These are phyloP conservation scores for Diatrype stigma DNA, from an alignment of 2,329 filamentous ascomycete species.

Conservation along the genomic window DNA sequence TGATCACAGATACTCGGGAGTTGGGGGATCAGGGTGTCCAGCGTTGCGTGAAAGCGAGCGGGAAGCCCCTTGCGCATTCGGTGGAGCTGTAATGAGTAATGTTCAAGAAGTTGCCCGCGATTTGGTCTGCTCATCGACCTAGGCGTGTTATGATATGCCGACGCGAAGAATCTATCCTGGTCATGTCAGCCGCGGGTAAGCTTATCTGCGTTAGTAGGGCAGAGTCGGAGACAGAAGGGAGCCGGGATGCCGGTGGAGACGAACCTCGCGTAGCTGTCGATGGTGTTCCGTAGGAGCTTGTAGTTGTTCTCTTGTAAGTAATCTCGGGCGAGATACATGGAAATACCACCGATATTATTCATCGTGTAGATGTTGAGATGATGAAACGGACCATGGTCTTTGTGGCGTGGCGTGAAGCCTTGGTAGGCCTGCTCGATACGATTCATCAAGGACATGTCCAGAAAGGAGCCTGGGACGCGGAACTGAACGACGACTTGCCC, in stretches of 20 bases:
- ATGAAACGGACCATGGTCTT: slow-evolving; percentile 2
- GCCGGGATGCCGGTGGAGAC: not conserved
- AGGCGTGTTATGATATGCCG: slow-evolving; percentile 11
- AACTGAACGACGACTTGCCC: slow-evolving; percentile 9
- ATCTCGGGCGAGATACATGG: slow-evolving; percentile 9
- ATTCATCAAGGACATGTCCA: slow-evolving; percentile 6
- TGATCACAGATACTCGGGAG: slow-evolving; percentile 9
- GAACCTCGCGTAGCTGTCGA: slow-evolving; percentile 8
- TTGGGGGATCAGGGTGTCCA: slow-evolving; percentile 6
- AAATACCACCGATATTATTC: slow-evolving; percentile 10
- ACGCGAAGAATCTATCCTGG: slow-evolving; percentile 11
- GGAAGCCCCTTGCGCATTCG: slow-evolving; percentile 7
- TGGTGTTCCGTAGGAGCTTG: slow-evolving; percentile 7
- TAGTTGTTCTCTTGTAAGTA: slow-evolving; percentile 7
- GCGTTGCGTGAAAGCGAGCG: slow-evolving; percentile 7
- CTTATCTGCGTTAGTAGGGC: not conserved
- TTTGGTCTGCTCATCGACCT: slow-evolving; percentile 3
- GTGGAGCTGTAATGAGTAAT: slow-evolving; percentile 8
- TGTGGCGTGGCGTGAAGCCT: slow-evolving; percentile 9
- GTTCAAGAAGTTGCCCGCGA: slow-evolving; percentile 4
- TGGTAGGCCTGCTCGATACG: slow-evolving; percentile 11
- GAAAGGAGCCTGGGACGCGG: slow-evolving; percentile 1
- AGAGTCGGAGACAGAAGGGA: not conserved
- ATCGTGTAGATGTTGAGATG: slow-evolving; percentile 10
- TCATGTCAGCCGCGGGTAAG: slow-evolving; percentile 3